Conservation (phyloP, 139 green algal species). For the Chlamydomonas eustigma region DNA sequence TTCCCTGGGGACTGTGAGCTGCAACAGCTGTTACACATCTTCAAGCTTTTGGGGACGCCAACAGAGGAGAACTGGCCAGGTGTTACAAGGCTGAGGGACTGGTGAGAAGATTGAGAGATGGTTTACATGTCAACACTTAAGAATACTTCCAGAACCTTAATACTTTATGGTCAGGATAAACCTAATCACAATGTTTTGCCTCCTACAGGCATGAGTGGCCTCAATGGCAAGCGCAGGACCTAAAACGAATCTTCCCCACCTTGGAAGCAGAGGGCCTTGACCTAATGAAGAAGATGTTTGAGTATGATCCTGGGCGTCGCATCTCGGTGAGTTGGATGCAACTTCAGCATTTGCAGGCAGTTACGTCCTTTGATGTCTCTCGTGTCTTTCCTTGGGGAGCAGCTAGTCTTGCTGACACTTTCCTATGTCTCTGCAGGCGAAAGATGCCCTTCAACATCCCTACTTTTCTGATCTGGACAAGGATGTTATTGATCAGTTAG, state of each 20-base stretch:
- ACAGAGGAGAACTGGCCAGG: constrained; percentile 69
- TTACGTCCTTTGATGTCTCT: too few relatives aligned
- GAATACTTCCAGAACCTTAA: too few relatives aligned
- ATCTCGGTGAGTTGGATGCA: constrained; percentile 80
- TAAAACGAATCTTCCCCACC: constrained; percentile 65
- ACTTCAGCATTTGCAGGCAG: too few relatives aligned
- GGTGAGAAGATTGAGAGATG: constrained; percentile 26
- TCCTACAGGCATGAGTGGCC: constrained; percentile 57
- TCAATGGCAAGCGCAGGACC: constrained; percentile 56
- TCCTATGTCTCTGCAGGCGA: too few relatives aligned
- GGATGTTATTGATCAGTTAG: too few relatives aligned
- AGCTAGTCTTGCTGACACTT: too few relatives aligned
- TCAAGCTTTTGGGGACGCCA: constrained; percentile 82
- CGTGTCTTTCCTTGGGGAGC: too few relatives aligned
- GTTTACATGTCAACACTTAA: too few relatives aligned
- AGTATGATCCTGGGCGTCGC: constrained; percentile 70
- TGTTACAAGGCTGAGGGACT: constrained; percentile 58
- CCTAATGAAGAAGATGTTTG: constrained; percentile 63
- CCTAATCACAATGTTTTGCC: neutral
- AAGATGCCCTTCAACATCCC: too few relatives aligned
- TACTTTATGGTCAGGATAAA: too few relatives aligned
- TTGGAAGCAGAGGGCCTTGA: constrained; percentile 77
- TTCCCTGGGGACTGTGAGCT: constrained; percentile 88
- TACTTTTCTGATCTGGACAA: too few relatives aligned
- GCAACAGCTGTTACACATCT: constrained; percentile 90